Evolutionary conservation across 208 protist genomes (phyloP), one percentile per base, ranked within the genome.

Genomic region (Leishmania tarentolae): DNA sequence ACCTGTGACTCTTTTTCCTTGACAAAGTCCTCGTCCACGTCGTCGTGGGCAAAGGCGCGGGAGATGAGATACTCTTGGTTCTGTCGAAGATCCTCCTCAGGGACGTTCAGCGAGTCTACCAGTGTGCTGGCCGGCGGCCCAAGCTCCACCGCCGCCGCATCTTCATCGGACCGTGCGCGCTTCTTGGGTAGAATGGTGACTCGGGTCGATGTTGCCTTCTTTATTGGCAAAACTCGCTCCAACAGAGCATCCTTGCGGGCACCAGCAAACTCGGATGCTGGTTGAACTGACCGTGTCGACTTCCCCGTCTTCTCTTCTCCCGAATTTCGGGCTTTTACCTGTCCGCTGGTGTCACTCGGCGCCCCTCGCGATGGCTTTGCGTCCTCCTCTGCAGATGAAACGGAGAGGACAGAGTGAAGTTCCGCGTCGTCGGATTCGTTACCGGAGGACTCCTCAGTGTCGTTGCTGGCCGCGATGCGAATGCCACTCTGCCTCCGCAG

Each of bases 11-110:
- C 87, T 79, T 98, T 98, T 83, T 97, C 91, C 72, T 93, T 92
- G 37, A 97, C 82, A 80, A 98, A 98, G 61, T 98, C 95, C 15
- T 92, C 96, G 75, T 97, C 93, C 4, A 98, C 86, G 63, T 97
- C 93, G 81, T 98, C 96, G 7, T 93, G 73, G 35, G 94, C 96
- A 87, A 98, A 98, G 37, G 96, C 96, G 74, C 95, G 92, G n/a
- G 92, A 90, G 68, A 98, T 91, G 21, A 98, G 88, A 71, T 98
- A 98, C 46, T 96, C 90, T 74, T 98, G 95, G 52, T 96, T 85
- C 75, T 89, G 61, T 28, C 83, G 73, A 65, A 87, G 37, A 35
- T 84, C 81, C 57, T 93, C 77, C 75, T 91, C 82, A 11, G 84
- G 35, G 28, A 69, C 50, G 42, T 74, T 71, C 46, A 79, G 31